These are phyloP conservation scores for Cytospora schulzeri DNA, from an alignment of 2,329 filamentous ascomycete species.

Conservation along the genomic window DNA sequence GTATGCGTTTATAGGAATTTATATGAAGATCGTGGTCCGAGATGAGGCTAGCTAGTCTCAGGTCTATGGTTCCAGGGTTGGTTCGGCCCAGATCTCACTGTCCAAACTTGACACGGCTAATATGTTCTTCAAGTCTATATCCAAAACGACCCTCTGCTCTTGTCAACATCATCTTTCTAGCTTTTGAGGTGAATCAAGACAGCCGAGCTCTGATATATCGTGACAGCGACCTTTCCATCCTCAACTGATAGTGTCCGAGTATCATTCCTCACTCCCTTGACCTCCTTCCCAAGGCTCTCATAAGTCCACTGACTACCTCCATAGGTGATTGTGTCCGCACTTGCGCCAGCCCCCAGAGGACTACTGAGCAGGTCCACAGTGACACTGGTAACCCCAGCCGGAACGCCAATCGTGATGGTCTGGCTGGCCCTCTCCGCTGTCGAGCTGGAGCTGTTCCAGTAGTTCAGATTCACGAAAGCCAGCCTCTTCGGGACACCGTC, in stretches of 20 bases:
- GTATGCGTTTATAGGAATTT: background rate
- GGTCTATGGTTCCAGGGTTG: background rate
- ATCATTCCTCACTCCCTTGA: conserved; percentile 37
- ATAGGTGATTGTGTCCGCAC: conserved; percentile 39
- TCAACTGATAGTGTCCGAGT: conserved; percentile 33
- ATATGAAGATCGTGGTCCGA: background rate
- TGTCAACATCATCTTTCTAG: background rate
- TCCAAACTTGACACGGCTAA: background rate
- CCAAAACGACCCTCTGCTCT: background rate
- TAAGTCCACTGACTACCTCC: conserved; percentile 43
- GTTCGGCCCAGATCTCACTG: background rate
- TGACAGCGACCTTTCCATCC: conserved; percentile 33
- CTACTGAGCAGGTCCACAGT: conserved; percentile 38
- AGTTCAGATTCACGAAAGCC: conserved; percentile 39
- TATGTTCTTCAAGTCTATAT: background rate
- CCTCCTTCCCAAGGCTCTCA: conserved; percentile 38
- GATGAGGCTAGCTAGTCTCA: background rate
- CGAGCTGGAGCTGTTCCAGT: conserved; percentile 40
- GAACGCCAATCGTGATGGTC: conserved; percentile 32
- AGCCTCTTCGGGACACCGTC: conserved; percentile 33
- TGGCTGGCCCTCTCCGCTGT: conserved; percentile 30
- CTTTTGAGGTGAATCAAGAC: conserved; percentile 29
- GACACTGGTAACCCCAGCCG: conserved; percentile 29
- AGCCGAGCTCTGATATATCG: conserved; percentile 36
- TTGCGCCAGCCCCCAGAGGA: conserved; percentile 39